Conservation (phyloP, 768 basidiomycete genomes). For the Lentinula raphanica region DNA sequence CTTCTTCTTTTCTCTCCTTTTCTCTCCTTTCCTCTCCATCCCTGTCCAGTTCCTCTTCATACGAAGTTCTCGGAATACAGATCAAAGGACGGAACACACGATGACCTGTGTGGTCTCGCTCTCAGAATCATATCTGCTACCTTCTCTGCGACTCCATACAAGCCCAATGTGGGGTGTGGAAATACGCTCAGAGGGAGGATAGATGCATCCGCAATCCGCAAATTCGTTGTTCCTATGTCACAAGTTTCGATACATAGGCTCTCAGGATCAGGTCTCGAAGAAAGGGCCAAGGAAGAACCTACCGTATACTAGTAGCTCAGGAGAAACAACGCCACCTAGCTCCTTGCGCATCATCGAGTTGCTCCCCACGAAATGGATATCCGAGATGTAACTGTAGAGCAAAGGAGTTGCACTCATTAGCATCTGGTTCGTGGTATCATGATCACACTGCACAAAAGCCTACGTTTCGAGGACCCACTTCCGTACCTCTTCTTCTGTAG, state of each 20-base stretch:
- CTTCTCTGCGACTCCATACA: constrained; percentile 25
- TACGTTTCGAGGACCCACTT: constrained; percentile 9
- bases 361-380: constrained; percentile 11
- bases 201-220: constrained; percentile 24
- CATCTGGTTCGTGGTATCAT: too few relatives aligned
- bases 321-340: constrained; percentile 13
- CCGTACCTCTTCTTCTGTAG: constrained; percentile 10
- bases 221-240: constrained; percentile 14
- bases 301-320: constrained; percentile 10
- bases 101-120: too few relatives aligned
- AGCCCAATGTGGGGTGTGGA: constrained; percentile 20
- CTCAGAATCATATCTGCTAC: constrained; percentile 13
- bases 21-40: too few relatives aligned
- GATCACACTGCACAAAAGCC: not conserved
- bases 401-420: too few relatives aligned
- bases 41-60: too few relatives aligned
- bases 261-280: not conserved
- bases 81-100: too few relatives aligned
- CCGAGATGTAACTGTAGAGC: constrained; percentile 8
- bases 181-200: constrained; percentile 22
- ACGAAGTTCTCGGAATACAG: too few relatives aligned
- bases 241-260: too few relatives aligned
- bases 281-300: not conserved
- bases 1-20: too few relatives aligned
- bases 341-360: constrained; percentile 14